Evolutionary conservation across 768 basidiomycete genomes (phyloP).

Genomic region (Baorangia bicolor): DNA sequence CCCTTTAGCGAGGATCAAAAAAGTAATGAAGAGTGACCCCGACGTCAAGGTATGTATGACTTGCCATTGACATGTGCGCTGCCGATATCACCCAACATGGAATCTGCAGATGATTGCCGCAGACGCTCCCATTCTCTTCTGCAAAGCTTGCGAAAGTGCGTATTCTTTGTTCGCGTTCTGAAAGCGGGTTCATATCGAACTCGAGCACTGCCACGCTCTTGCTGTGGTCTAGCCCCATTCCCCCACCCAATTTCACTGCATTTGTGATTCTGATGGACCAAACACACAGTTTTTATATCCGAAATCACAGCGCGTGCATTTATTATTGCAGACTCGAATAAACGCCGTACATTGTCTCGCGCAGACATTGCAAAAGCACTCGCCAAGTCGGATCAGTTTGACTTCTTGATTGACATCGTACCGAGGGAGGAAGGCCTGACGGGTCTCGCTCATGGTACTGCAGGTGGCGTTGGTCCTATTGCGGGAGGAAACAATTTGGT

Average conservation of each 20-base stretch:
- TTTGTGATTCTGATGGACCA: background rate
- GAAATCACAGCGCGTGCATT: constrained; percentile 96
- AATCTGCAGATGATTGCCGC: constrained; percentile 89
- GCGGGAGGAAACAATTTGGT: constrained; percentile 16
- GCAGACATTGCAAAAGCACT: constrained; percentile 93
- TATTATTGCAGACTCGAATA: constrained; percentile 93
- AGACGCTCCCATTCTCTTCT: constrained; percentile 94
- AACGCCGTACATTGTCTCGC: constrained; percentile 91
- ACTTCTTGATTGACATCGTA: constrained; percentile 95
- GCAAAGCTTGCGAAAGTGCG: constrained; percentile 98
- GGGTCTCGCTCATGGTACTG: constrained; percentile 18
- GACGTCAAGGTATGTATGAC: constrained; percentile 79
- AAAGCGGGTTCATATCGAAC: background rate
- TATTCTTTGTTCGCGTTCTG: constrained; percentile 18
- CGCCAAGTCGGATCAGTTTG: constrained; percentile 92
- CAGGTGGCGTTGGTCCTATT: background rate
- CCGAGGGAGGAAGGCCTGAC: constrained; percentile 69
- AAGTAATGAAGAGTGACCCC: constrained; percentile 98
- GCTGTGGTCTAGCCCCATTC: background rate
- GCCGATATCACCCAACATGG: constrained; percentile 1
- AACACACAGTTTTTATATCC: constrained; percentile 81
- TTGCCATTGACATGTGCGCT: background rate
- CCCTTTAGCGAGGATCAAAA: constrained; percentile 95
- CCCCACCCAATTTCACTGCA: no score
- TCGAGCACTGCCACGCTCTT: background rate